Base-by-base conservation (phyloP, 164 flowering plant species). In the Magnolia officinalis region DNA sequence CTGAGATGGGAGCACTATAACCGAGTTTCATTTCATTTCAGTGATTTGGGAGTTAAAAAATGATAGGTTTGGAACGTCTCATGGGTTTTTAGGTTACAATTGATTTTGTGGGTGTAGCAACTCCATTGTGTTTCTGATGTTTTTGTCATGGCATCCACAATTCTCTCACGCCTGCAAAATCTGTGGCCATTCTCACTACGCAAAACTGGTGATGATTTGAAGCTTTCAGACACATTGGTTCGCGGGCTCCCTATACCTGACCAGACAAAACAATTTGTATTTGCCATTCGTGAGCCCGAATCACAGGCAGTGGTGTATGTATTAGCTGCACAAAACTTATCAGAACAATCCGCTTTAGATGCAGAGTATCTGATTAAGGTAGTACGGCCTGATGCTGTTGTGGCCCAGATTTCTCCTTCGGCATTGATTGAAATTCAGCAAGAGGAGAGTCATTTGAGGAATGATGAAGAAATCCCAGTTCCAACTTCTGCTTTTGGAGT, bases 401-500 rank as follows among this genome's bases (percentile, higher is more conserved):
- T 96, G 37, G 91, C 85, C 13, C 96, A 91, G 74, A 82, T 89
- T 21, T 85, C 87, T 50, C 72, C 65, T 29, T 81, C 80, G 0
- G 84, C 77, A 2, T 9, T 84, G 50, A 23, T 21, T 31, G 81
- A 79, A 51, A 58, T 79, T 74, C 76, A 71, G 31, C 51, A 45
- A 1, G 83, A 80, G 50, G 76, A 82, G 74, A 74, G 2, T 19
- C 16, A 45, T 71, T 69, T 19, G 66, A 18, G 72, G 13, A 52
- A 64, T 50, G 68, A 59, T 72, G 69, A 49, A 20, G 18, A 18
- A 13, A 76, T 18, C 14, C 21, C 78, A 0, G 82, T 96, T 9
- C 99, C 99, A 0, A 90, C 92, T 20, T 90, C 98, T 0, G 49
- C 84, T 2, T 81, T 91, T 72, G 90, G 80, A 68, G 98, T 96